Base-by-base conservation (phyloP, 257 asterid species). In the Plantago ovata region DNA sequence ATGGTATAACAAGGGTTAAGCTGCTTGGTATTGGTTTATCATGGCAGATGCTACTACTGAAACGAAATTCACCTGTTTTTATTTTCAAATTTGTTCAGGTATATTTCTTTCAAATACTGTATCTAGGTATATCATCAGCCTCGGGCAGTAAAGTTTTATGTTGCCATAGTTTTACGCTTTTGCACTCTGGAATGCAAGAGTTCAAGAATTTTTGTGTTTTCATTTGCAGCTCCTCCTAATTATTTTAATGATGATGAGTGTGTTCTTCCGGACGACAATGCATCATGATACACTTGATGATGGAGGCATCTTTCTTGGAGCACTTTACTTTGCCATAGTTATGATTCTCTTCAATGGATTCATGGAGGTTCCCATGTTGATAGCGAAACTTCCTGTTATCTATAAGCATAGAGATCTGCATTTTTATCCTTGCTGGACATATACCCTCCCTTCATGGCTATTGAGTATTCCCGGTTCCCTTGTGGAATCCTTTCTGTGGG, bases 351-450 rank as follows among this genome's bases (percentile, higher is more conserved):
- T 88, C 69, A 88, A 88, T 67, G 98, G 98, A 48, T 81, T 81
- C 48, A 70, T 84, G 74, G 98, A 92, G 79, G 87, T 87, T 41
- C 81, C 95, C 2, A 80, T 87, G 81, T 74, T 82, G 73, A 82
- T 88, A 61, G 66, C 82, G 36, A 92, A 83, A 82, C 94, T 92
- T 70, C 95, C 98, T 6, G 82, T 84, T 39, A 77, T 92, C 63
- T 92, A 92, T 78, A 92, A 88, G 81, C 98, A 92, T 41, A 72
- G 96, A 54, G 96, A 92, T 69, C 67, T 87, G 39, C 87, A 52
- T 13, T 84, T 92, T 70, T 92, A 81, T 53, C 98, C 98, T 0
- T 81, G 95, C 63, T 92, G 98, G 98, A 75, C 78, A 46, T 92
- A 78, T 53, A 76, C 98, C 53, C 71, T 92, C 20, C 98, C 98